Evolutionary conservation across 192 early-diverging fungal genomes (phyloP).

Genomic region (Rhizophagus clarus): DNA sequence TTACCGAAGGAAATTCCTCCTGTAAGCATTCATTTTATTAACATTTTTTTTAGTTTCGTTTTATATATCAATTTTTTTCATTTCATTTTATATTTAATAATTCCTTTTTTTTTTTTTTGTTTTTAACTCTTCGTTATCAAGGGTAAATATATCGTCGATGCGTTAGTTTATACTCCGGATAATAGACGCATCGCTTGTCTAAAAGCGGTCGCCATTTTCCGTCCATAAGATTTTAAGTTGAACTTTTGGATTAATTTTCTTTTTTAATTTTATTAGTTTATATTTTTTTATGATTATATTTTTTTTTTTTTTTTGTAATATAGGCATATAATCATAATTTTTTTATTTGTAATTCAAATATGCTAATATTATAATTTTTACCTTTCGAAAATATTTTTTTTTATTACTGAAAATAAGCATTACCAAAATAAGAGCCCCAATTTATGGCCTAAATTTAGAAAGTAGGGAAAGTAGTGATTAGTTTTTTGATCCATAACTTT

Average conservation of each 20-base stretch:
- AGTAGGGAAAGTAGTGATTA: too few species aligned
- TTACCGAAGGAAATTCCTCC: slow-evolving; percentile 62
- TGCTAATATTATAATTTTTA: too few species aligned
- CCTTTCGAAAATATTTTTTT: too few species aligned
- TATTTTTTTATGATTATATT: too few species aligned
- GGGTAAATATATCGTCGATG: slow-evolving; percentile 58
- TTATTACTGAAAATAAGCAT: too few species aligned
- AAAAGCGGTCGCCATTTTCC: slow-evolving; percentile 43
- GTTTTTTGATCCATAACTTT: too few species aligned
- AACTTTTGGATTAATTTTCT: background rate
- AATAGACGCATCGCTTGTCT: slow-evolving; percentile 50
- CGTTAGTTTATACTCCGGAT: slow-evolving; percentile 42
- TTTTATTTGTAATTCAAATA: too few species aligned
- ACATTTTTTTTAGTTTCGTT: background rate
- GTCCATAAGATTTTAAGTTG: background rate
- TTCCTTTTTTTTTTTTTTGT: slow-evolving; percentile 10
- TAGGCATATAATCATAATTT: too few species aligned
- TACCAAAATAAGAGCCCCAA: too few species aligned
- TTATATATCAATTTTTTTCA: background rate
- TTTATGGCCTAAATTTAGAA: too few species aligned
- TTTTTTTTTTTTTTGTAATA: too few species aligned
- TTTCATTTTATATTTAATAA: background rate
- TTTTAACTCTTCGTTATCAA: slow-evolving; percentile 13
- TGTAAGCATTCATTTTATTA: slow-evolving; percentile 33
- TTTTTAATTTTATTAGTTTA: background rate